A percentile compares a stretch with the other conserved stretches of the same genome.
These are phyloP conservation scores for Physcomitrellopsis africana DNA, from an alignment of 225 moss, liverwort and hornwort species.

Conservation along the genomic window DNA sequence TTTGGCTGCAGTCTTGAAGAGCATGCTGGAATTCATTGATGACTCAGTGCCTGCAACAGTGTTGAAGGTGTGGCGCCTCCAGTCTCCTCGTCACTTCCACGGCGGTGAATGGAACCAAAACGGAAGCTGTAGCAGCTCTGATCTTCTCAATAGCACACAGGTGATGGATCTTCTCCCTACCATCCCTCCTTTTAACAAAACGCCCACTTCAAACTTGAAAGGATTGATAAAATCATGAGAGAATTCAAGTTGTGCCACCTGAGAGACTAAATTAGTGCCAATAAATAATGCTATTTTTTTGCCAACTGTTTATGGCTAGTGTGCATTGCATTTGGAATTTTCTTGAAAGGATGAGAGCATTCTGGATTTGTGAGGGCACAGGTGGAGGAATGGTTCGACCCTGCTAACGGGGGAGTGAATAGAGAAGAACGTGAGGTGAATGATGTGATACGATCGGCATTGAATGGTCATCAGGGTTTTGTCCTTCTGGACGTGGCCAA, in stretches of 20 bases:
- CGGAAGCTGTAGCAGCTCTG: constrained; percentile 50
- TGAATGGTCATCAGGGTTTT: constrained; percentile 27
- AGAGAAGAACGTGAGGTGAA: constrained; percentile 60
- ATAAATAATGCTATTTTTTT: no score
- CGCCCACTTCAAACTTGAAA: neutral
- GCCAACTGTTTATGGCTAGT: no score
- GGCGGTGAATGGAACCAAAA: constrained; percentile 59
- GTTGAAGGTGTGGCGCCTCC: constrained; percentile 58
- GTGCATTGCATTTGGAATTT: no score
- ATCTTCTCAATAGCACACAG: constrained; percentile 43
- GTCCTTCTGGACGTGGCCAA: constrained; percentile 52
- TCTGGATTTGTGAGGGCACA: constrained; percentile 17
- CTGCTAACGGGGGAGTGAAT: constrained; percentile 46
- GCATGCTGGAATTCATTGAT: constrained; percentile 48
- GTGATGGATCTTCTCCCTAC: constrained; percentile 27
- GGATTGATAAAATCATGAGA: neutral
- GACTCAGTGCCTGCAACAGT: constrained; percentile 33
- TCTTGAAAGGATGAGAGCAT: neutral
- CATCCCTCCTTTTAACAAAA: neutral
- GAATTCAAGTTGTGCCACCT: no score
- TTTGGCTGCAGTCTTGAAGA: constrained; percentile 45
- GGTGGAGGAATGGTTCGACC: constrained; percentile 66
- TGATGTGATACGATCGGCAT: constrained; percentile 35
- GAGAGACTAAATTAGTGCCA: no score
- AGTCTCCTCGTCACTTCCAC: constrained; percentile 61